Percentiles rank a stretch among this genome's conserved stretches.
These are phyloP conservation scores for Plasmodium cynomolgi DNA, from an alignment of 169 alveolate genomes.

Conservation along the genomic window DNA sequence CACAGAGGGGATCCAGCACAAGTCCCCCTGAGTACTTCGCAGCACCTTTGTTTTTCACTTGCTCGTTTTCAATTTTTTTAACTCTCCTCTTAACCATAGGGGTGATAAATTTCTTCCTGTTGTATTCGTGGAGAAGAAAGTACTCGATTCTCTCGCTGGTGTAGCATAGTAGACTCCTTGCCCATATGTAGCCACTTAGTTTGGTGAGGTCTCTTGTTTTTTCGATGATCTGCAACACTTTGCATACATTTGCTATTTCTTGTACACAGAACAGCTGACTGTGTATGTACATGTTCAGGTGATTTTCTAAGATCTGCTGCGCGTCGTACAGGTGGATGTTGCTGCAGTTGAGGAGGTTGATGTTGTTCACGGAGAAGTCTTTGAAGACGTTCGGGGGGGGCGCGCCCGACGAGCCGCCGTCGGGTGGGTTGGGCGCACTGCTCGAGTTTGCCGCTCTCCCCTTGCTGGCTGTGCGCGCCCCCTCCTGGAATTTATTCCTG, in stretches of 20 bases:
- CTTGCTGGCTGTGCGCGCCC: not conserved
- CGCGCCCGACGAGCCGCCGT: not conserved
- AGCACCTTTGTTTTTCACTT: slow-evolving; percentile 26
- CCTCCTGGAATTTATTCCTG: slow-evolving; percentile 35
- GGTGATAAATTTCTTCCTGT: slow-evolving; percentile 84
- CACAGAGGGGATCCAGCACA: slow-evolving; percentile 98
- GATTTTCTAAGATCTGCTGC: slow-evolving; percentile 16
- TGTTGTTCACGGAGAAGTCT: slow-evolving; percentile 65
- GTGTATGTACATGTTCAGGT: slow-evolving; percentile 21
- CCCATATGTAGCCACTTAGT: slow-evolving; percentile 94
- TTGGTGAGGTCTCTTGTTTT: slow-evolving; percentile 92
- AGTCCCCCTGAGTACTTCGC: slow-evolving; percentile 96
- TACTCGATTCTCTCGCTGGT: slow-evolving; percentile 94
- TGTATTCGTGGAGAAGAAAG: slow-evolving; percentile 92
- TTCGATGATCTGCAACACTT: slow-evolving; percentile 89
- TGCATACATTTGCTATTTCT: slow-evolving; percentile 62
- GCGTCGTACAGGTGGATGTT: slow-evolving; percentile 63
- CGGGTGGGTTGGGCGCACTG: not conserved
- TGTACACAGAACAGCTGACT: slow-evolving; percentile 51
- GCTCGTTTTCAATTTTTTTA: slow-evolving; percentile 36
- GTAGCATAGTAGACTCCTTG: slow-evolving; percentile 83
- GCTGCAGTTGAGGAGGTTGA: slow-evolving; percentile 42
- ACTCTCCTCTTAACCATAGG: slow-evolving; percentile 79
- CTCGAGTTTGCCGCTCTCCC: not conserved
- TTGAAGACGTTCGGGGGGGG: slow-evolving; percentile 28